Base-by-base conservation (phyloP, 371 early-diverging fungal genomes). In the Rhizopus delemar region DNA sequence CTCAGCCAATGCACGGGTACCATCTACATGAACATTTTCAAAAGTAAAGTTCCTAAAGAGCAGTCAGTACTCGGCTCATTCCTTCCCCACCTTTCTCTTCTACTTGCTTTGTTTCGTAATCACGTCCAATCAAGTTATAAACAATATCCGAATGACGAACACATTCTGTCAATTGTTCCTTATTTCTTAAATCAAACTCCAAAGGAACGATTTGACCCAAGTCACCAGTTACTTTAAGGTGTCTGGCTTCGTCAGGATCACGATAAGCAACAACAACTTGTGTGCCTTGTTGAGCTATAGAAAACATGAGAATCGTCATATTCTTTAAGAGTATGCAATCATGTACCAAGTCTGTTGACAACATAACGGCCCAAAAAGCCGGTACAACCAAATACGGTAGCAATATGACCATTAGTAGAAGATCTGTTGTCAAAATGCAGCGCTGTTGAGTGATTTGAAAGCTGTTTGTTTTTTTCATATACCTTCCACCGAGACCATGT, bases 341-440 rank as follows among this genome's bases (percentile, higher is more conserved):
- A 39, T 39, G 56, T 81, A 92, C 93, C 94, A 46, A 96, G 86
- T 63, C 90, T 89, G 72, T 89, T 88, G 45, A 96, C 93, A 48
- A 98, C 77, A 67, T 97, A 96, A 50, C 97, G 90, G 53, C 96
- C 97, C 33, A 97, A 82, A 77, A 96, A 97, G 48, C 98, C 98
- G 46, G 94, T 95, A 77, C 90, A 89, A 33, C 98, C 98, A 75
- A 97, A 95, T 13, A 97, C 97, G 28, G 98, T 98, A 39, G 91
- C 93, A 39, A 88, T 86, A 67, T 93, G 92, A 16, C 97, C 97
- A 62, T 83, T 86, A 58, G 83, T 83, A 16, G 91, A 86, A 28
- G 87, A 87, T 49, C 92, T 66, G 53, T 2, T 8, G n/a, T 29
- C 15, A 46, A 56, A 22, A 22, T 22, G 22, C 35, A 22, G 2